Evolutionary conservation across 768 basidiomycete genomes (phyloP).

Genomic region (Podaxis sp.): DNA sequence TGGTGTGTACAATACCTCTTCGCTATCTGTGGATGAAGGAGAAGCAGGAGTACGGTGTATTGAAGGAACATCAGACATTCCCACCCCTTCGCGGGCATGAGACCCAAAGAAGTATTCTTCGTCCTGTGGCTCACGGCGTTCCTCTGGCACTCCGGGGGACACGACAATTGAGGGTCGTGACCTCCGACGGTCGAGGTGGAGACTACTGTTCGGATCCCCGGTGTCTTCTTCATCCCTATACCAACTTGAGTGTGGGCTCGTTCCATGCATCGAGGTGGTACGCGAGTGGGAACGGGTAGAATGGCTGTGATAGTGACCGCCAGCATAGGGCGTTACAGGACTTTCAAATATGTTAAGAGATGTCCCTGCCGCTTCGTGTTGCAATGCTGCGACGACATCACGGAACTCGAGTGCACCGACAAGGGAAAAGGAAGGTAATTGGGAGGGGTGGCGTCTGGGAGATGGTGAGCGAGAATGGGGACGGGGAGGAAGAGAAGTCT

Average conservation of each 20-base stretch:
- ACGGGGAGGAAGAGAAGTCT: slow-evolving; percentile 37
- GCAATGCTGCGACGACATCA: slow-evolving; percentile 81
- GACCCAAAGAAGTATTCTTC: slow-evolving; percentile 19
- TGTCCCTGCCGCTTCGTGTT: slow-evolving; percentile 60
- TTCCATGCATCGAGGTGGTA: neutral
- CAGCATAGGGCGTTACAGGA: slow-evolving; percentile 66
- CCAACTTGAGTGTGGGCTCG: slow-evolving; percentile 24
- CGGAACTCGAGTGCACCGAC: slow-evolving; percentile 96
- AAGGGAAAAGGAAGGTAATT: slow-evolving; percentile 85
- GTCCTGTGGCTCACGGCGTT: neutral
- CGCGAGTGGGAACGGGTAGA: slow-evolving; percentile 18
- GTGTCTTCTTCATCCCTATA: slow-evolving; percentile 28
- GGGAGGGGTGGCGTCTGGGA: slow-evolving; percentile 41
- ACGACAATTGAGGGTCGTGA: neutral
- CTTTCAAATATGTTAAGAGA: slow-evolving; percentile 67
- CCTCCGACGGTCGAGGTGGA: slow-evolving; percentile 19
- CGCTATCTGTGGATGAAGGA: slow-evolving; percentile 39
- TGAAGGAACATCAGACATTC: slow-evolving; percentile 42
- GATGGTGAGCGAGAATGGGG: slow-evolving; percentile 53
- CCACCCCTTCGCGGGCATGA: slow-evolving; percentile 3
- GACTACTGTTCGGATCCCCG: slow-evolving; percentile 17
- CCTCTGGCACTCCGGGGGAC: neutral
- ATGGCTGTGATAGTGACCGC: slow-evolving; percentile 67
- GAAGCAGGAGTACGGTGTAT: slow-evolving; percentile 61
- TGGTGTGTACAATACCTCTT: slow-evolving; percentile 40